Conservation (phyloP, 2,329 filamentous ascomycete species). For the Zasmidium cellare region DNA sequence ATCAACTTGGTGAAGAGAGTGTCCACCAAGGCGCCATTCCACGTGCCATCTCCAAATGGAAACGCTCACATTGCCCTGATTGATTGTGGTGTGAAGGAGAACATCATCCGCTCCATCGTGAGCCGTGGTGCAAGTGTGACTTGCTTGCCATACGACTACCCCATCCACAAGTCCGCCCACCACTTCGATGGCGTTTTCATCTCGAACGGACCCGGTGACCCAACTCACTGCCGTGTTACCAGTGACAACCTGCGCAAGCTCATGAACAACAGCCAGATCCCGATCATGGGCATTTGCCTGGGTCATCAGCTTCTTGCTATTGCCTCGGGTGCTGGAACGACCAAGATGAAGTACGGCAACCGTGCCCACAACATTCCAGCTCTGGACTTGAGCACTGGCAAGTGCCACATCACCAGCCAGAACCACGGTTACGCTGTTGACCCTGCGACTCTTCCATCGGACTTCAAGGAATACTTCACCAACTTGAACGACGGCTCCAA, state of each 20-base stretch:
- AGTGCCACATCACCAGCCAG: constrained; percentile 98
- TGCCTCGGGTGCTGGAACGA: constrained; percentile 81
- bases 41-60: constrained; percentile 80
- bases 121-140: constrained; percentile 89
- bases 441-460: constrained; percentile 72
- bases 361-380: constrained; percentile 98
- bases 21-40: constrained; percentile 97
- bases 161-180: constrained; percentile 95
- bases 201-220: constrained; percentile 97
- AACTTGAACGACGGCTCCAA: constrained; percentile 98
- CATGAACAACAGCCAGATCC: constrained; percentile 87
- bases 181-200: constrained; percentile 99
- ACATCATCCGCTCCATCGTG: constrained; percentile 93
- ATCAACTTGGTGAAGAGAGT: constrained; percentile 96
- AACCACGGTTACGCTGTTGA: constrained; percentile 98
- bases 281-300: constrained; percentile 96
- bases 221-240: constrained; percentile 92
- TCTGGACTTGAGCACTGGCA: constrained; percentile 88
- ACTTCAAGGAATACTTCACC: constrained; percentile 98
- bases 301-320: constrained; percentile 95
- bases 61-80: constrained; percentile 90
- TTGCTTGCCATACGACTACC: constrained; percentile 94
- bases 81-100: constrained; percentile 99
- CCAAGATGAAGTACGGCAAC: constrained; percentile 99
- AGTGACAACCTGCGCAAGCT: constrained; percentile 88